Conservation (phyloP, 1,139 yeast species). For the Lodderomyces jiufengensis region DNA sequence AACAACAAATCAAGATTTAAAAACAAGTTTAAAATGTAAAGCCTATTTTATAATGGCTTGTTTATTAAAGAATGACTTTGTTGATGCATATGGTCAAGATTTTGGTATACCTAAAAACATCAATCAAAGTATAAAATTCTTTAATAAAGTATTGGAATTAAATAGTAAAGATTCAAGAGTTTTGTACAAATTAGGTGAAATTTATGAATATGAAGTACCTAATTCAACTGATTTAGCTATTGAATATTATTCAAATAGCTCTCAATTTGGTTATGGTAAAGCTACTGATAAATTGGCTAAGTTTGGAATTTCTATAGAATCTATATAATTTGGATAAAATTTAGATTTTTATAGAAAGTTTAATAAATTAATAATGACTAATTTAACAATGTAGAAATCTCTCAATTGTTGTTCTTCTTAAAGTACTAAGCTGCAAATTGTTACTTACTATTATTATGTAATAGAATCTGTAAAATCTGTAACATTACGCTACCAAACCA, state of each 20-base stretch:
- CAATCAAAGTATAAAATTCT: conserved; percentile 29
- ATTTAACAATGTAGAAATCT: too few species aligned
- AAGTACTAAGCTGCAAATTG: too few species aligned
- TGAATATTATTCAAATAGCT: conserved; percentile 35
- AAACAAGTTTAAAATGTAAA: conserved; percentile 24
- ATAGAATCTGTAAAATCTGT: too few species aligned
- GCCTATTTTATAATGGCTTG: conserved; percentile 40
- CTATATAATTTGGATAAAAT: background rate
- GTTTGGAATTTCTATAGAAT: conserved; percentile 4
- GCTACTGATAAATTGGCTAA: conserved; percentile 39
- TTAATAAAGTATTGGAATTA: conserved; percentile 31
- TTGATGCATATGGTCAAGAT: conserved; percentile 31
- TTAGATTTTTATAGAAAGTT: background rate
- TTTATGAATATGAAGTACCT: conserved; percentile 31
- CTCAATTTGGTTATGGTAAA: conserved; percentile 41
- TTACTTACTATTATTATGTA: too few species aligned
- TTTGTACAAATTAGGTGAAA: conserved; percentile 39
- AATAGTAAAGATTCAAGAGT: conserved; percentile 35
- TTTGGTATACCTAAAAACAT: conserved; percentile 34
- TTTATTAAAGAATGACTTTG: conserved; percentile 36
- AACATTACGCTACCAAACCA: too few species aligned
- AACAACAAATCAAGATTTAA: conserved; percentile 17
- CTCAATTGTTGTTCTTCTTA: too few species aligned
- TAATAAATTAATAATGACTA: conserved; percentile 8
- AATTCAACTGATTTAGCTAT: conserved; percentile 31